Percentiles rank a stretch among this genome's conserved stretches.
These are phyloP conservation scores for Kodamaea laetipori DNA, from an alignment of 805 yeast genomes.

Conservation along the genomic window DNA sequence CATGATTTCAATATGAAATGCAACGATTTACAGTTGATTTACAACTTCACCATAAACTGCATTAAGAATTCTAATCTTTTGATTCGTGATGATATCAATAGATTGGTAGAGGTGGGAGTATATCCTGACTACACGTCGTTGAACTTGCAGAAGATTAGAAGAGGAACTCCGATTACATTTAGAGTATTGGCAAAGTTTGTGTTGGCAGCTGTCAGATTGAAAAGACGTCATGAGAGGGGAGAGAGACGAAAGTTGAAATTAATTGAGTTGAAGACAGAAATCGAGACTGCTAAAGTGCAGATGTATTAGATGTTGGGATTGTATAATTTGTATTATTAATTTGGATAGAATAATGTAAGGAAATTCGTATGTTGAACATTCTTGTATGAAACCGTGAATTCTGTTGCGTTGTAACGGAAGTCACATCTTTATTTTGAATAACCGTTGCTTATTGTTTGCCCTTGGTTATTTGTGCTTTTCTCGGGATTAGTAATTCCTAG, in stretches of 20 bases:
- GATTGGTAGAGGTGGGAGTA: slow-evolving; percentile 33
- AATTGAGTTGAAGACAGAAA: slow-evolving; percentile 31
- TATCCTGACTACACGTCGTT: slow-evolving; percentile 33
- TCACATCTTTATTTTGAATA: no score
- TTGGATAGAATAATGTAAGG: not conserved
- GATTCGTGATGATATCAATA: slow-evolving; percentile 30
- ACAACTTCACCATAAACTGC: slow-evolving; percentile 32
- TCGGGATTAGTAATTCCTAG: no score
- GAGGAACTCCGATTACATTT: slow-evolving; percentile 28
- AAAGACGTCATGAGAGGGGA: slow-evolving; percentile 30
- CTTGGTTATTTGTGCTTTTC: no score
- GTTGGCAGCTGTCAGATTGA: slow-evolving; percentile 37
- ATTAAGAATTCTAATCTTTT: slow-evolving; percentile 29
- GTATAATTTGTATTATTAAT: slow-evolving; percentile 1
- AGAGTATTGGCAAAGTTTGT: slow-evolving; percentile 40
- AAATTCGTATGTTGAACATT: not conserved
- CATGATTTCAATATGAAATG: slow-evolving; percentile 42
- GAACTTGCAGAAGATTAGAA: slow-evolving; percentile 15
- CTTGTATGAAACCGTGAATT: no score
- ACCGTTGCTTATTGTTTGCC: no score
- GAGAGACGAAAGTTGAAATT: slow-evolving; percentile 28
- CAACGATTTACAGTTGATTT: slow-evolving; percentile 39
- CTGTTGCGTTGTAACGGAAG: no score
- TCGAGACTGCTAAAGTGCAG: slow-evolving; percentile 28
- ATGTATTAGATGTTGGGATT: slow-evolving; percentile 2